Evolutionary conservation across 805 yeast genomes (phyloP).

Genomic region (Sugiyamaella marilandica): DNA sequence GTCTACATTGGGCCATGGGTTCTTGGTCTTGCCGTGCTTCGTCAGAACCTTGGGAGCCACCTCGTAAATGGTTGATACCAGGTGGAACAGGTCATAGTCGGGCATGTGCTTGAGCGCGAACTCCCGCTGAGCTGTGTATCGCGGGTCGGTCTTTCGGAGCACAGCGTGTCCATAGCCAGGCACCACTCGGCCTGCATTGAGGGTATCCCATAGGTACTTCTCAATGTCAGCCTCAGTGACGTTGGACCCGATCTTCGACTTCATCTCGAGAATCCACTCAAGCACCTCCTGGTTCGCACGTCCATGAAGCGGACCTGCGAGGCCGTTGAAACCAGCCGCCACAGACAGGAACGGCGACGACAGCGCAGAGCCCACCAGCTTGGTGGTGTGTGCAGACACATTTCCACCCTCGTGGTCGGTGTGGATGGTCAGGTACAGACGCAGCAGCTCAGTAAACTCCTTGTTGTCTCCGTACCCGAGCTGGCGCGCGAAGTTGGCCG

Average conservation of each 20-base stretch:
- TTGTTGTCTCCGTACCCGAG: conserved; percentile 56
- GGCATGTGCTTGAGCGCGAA: conserved; percentile 60
- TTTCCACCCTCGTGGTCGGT: conserved; percentile 90
- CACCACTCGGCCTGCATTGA: conserved; percentile 77
- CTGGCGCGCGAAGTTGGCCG: conserved; percentile 60
- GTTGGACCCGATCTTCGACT: conserved; percentile 65
- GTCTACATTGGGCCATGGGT: conserved; percentile 92
- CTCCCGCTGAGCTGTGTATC: conserved; percentile 81
- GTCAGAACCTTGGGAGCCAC: conserved; percentile 79
- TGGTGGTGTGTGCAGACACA: conserved; percentile 83
- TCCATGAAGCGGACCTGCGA: conserved; percentile 86
- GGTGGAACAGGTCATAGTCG: conserved; percentile 71
- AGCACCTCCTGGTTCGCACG: conserved; percentile 85
- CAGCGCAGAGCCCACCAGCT: conserved; percentile 77
- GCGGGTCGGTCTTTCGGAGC: conserved; percentile 82
- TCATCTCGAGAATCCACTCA: conserved; percentile 71
- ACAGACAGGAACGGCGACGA: conserved; percentile 73
- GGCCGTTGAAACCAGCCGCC: conserved; percentile 79
- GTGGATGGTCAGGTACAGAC: conserved; percentile 77
- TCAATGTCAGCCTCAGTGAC: conserved; percentile 64
- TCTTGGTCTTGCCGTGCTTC: conserved; percentile 84
- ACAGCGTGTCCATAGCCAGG: conserved; percentile 92
- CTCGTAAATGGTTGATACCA: conserved; percentile 71
- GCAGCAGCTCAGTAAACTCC: conserved; percentile 73
- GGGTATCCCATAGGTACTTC: conserved; percentile 72